phyloP scores from a whole-genome alignment of 2,329 filamentous ascomycete species.

The Mycosphaerella arachidis region DNA sequence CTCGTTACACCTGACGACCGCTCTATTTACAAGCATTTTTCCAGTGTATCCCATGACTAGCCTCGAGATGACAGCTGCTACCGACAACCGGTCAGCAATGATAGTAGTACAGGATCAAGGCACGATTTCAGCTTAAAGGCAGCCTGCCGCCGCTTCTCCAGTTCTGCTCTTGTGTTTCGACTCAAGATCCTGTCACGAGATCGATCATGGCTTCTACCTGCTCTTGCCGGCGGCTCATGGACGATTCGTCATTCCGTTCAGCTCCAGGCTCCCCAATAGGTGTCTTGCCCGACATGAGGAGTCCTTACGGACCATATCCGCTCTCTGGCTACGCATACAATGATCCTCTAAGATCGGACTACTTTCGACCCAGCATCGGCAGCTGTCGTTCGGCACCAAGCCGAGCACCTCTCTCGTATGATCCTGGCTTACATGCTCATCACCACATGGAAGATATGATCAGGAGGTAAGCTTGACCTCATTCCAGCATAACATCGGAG shows the following conservation, averaged over 20 bases:
- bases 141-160: not conserved
- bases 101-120: not conserved
- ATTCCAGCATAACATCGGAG: not conserved
- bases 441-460: not conserved
- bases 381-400: not conserved
- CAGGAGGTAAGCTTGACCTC: not conserved
- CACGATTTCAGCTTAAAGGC: not conserved
- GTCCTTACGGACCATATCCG: not conserved
- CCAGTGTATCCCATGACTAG: not conserved
- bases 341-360: not conserved
- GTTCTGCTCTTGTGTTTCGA: not conserved
- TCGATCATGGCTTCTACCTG: not conserved
- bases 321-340: not conserved
- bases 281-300: not conserved
- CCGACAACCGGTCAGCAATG: not conserved
- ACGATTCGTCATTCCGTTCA: conserved; percentile 20
- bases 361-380: not conserved
- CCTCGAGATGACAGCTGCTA: not conserved
- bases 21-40: not conserved
- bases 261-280: conserved; percentile 1
- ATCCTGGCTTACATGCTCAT: not conserved
- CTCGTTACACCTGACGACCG: not conserved
- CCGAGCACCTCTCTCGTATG: not conserved
- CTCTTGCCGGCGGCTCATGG: conserved; percentile 15
- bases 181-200: not conserved